Conservation (phyloP, 768 basidiomycete species). For the Fibroporia radiculosa region DNA sequence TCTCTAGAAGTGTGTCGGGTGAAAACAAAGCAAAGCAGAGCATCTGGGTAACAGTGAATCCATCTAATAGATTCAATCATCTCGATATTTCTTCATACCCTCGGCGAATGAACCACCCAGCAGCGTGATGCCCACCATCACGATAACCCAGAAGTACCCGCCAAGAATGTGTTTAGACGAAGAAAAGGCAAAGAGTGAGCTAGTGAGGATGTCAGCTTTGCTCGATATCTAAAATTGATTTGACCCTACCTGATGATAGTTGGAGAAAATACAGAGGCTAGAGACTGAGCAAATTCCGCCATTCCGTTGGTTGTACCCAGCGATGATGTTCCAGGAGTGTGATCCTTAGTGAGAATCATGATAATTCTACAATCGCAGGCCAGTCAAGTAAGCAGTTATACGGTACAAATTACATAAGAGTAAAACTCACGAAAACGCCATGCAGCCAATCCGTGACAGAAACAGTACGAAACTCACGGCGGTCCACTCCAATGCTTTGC, state of each 20-base stretch:
- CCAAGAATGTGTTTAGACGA: slow-evolving; percentile 13
- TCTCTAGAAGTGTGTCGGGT: too few relatives aligned
- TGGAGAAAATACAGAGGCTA: slow-evolving; percentile 21
- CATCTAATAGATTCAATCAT: slow-evolving; percentile 6
- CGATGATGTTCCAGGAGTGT: slow-evolving; percentile 20
- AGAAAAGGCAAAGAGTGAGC: slow-evolving; percentile 22
- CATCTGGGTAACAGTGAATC: neutral
- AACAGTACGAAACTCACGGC: slow-evolving; percentile 40
- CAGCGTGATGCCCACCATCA: slow-evolving; percentile 14
- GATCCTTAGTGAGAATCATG: slow-evolving; percentile 25
- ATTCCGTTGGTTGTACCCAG: slow-evolving; percentile 26
- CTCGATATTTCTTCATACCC: slow-evolving; percentile 15
- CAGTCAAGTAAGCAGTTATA: neutral
- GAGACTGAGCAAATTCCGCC: slow-evolving; percentile 24
- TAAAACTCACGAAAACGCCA: slow-evolving; percentile 48
- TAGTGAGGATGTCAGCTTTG: neutral
- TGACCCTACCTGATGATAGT: slow-evolving; percentile 17
- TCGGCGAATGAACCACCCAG: slow-evolving; percentile 13
- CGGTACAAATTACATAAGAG: neutral
- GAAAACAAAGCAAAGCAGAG: neutral
- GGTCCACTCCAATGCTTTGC: slow-evolving; percentile 38
- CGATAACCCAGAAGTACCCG: slow-evolving; percentile 21
- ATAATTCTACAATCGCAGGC: slow-evolving; percentile 15
- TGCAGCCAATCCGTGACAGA: slow-evolving; percentile 35
- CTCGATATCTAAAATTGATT: neutral